These are phyloP conservation scores for Phytopythium litorale DNA, from an alignment of 352 stramenopile species.

Conservation along the genomic window DNA sequence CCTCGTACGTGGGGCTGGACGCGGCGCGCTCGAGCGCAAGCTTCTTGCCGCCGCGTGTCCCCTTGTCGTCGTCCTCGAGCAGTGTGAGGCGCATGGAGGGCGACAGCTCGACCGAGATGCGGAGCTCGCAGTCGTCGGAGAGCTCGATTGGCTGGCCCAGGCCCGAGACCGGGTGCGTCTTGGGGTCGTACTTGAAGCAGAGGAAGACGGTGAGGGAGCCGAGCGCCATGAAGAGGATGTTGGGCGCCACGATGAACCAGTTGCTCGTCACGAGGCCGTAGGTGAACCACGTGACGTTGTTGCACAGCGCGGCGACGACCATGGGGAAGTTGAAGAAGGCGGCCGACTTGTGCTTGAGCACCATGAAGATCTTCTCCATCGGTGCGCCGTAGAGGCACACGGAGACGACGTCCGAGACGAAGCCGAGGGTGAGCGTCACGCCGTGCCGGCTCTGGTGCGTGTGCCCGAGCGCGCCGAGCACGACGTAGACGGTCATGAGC, in stretches of 20 bases:
- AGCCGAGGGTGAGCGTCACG: slow-evolving; percentile 18
- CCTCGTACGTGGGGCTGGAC: slow-evolving; percentile 6
- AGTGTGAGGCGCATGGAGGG: not conserved
- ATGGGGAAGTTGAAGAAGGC: slow-evolving; percentile 47
- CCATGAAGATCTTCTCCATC: slow-evolving; percentile 35
- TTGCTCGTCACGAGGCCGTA: slow-evolving; percentile 28
- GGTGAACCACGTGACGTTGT: slow-evolving; percentile 22
- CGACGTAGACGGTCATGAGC: slow-evolving; percentile 20
- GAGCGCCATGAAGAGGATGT: slow-evolving; percentile 28
- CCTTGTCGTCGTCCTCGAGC: not conserved
- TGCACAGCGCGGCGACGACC: slow-evolving; percentile 21
- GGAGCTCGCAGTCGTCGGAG: not conserved
- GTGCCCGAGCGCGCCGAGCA: slow-evolving; percentile 20
- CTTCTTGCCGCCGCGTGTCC: slow-evolving; percentile 2
- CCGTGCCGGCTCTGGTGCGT: slow-evolving; percentile 18
- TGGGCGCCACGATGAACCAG: slow-evolving; percentile 28
- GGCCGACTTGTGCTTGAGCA: slow-evolving; percentile 36
- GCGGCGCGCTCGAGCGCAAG: not conserved
- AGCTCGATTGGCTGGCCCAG: not conserved
- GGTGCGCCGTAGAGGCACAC: slow-evolving; percentile 26
- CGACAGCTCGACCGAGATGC: slow-evolving; percentile 2
- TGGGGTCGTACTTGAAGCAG: slow-evolving; percentile 23
- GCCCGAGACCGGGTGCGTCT: slow-evolving; percentile 17
- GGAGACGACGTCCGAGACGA: slow-evolving; percentile 16
- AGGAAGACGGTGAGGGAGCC: slow-evolving; percentile 19